Evolutionary conservation across 2,329 filamentous ascomycete species (phyloP), one percentile per base, ranked within the genome.

Genomic region (Claviceps sp.): DNA sequence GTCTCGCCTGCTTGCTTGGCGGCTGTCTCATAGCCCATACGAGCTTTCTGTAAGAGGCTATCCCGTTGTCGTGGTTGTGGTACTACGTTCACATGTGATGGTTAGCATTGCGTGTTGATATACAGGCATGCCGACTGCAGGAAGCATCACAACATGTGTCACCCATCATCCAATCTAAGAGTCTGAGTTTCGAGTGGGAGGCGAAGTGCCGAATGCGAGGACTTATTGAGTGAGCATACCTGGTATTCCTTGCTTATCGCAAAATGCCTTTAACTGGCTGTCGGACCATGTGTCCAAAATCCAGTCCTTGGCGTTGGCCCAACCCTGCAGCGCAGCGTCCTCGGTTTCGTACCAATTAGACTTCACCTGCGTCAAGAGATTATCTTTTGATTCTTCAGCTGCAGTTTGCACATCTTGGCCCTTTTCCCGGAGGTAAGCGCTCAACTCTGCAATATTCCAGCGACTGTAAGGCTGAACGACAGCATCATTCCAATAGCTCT

Each of bases 221-320:
- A 30, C 26, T 30, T 30, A 7, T 30, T 30, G 8, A 30, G 26
- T 30, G 26, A 8, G 26, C 68, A 43, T 68, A 78, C 76, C 75
- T 53, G 89, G 87, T 61, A 98, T 89, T 57, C 79, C 79, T 68
- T 97, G 80, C 67, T 85, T 85, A 68, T 97, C 91, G 57, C 89
- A 85, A 70, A 97, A 97, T 1, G 87, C 73, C 76, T 97, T 96
- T 59, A 98, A 77, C 66, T 94, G 85, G 58, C 89, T 96, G 53
- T 97, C 91, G 58, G 85, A 84, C 88, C 90, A 96, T 54, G 87
- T 93, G 65, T 97, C 89, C 63, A 97, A 85, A 59, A 97, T 86
- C 93, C 93, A 97, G 61, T 91, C 85, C 68, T 86, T 88, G 47
- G 88, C 80, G 60, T 73, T 85, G 48, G 71, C 66, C 70, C 87